phyloP scores from a whole-genome alignment of 129 eudicot species.

The Arctium minus region DNA sequence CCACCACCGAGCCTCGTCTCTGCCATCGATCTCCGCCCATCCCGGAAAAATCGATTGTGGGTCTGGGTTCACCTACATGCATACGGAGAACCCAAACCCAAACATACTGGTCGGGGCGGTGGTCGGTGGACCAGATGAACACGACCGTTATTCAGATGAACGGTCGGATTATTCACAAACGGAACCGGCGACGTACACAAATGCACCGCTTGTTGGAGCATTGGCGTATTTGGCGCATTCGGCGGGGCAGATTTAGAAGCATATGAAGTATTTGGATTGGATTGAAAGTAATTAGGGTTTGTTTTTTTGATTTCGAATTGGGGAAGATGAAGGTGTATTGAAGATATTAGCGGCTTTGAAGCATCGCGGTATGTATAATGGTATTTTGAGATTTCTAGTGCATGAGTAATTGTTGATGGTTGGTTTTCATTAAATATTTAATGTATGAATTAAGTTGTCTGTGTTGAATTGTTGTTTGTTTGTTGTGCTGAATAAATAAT shows the following conservation, averaged over 20 bases:
- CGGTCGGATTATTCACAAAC: conserved; percentile 36
- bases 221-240: conserved; percentile 47
- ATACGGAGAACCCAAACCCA: conserved; percentile 30
- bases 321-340: not conserved
- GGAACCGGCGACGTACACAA: conserved; percentile 57
- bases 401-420: not conserved
- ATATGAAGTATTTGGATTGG: not conserved
- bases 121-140: conserved; percentile 52
- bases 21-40: conserved; percentile 35
- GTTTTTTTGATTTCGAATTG: not conserved
- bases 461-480: too few relatives aligned
- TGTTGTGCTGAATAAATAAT: too few relatives aligned
- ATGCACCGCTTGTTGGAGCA: conserved; percentile 57
- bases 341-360: not conserved
- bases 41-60: conserved; percentile 26
- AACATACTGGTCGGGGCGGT: conserved; percentile 54
- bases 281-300: not conserved
- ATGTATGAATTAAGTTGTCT: too few relatives aligned
- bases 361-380: not conserved
- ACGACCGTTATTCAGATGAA: conserved; percentile 36
- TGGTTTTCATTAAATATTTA: not conserved
- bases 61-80: conserved; percentile 21
- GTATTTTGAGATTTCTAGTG: not conserved
- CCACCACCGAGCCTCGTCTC: conserved; percentile 50
- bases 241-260: conserved; percentile 26